Evolutionary conservation across 2,329 filamentous ascomycete genomes (phyloP).

Genomic region (Colletotrichum gloeosporioides): DNA sequence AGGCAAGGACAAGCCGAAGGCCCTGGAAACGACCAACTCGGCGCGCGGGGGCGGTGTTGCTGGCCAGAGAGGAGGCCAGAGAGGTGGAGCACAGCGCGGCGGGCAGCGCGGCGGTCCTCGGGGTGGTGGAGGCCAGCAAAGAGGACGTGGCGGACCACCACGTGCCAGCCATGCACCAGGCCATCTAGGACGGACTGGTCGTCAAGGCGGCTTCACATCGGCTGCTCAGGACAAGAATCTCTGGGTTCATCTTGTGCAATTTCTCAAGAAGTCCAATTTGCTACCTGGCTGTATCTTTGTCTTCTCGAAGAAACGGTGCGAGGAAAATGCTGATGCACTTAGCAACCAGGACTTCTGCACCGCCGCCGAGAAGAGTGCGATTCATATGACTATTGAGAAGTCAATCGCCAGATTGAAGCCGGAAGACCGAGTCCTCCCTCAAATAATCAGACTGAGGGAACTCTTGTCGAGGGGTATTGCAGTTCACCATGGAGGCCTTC

Average conservation of each 20-base stretch:
- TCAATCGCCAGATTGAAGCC: constrained; percentile 90
- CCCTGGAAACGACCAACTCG: constrained; percentile 39
- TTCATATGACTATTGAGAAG: constrained; percentile 97
- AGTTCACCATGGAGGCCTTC: constrained; percentile 91
- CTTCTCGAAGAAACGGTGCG: constrained; percentile 96
- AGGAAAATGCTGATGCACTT: constrained; percentile 94
- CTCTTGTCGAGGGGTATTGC: constrained; percentile 88
- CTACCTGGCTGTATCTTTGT: constrained; percentile 97
- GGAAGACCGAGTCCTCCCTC: constrained; percentile 88
- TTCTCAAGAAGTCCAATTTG: constrained; percentile 83
- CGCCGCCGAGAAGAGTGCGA: constrained; percentile 91
- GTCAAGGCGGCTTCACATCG: constrained; percentile 84
- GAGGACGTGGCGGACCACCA: constrained; percentile 63
- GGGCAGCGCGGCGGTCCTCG: constrained; percentile 53
- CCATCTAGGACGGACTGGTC: constrained; percentile 88
- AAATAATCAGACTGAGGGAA: constrained; percentile 87
- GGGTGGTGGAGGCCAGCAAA: constrained; percentile 56
- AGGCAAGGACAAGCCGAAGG: constrained; percentile 79
- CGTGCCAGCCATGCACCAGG: constrained; percentile 70
- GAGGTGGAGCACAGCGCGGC: constrained; percentile 43
- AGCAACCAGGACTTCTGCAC: constrained; percentile 96
- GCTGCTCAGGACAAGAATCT: constrained; percentile 94
- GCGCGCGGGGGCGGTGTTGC: constrained; percentile 36
- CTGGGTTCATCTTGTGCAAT: constrained; percentile 95
- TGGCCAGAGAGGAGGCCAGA: constrained; percentile 40